Evolutionary conservation across 1,284 basidiomycete genomes (phyloP).

Genomic region (Cyathus olla): DNA sequence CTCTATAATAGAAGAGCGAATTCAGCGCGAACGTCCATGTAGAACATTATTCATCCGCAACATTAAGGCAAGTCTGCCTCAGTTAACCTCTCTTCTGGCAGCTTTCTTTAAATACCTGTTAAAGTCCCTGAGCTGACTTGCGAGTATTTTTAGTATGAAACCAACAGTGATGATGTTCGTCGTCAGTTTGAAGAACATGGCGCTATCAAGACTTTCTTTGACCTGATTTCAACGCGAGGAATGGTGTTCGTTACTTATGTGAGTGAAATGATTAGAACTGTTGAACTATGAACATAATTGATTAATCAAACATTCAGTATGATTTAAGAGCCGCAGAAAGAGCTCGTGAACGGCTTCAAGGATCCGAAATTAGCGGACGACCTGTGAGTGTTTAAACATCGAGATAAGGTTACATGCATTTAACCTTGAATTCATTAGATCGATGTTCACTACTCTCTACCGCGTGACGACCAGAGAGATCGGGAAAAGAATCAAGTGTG

Average conservation of each 20-base stretch:
- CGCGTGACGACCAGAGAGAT: slow-evolving; percentile 89
- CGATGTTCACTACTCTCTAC: slow-evolving; percentile 97
- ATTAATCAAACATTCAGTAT: slow-evolving; percentile 63
- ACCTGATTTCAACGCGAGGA: slow-evolving; percentile 92
- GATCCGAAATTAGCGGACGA: slow-evolving; percentile 85
- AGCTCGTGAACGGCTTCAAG: slow-evolving; percentile 90
- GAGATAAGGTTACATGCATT: slow-evolving; percentile 7
- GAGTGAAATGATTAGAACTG: slow-evolving; percentile 52
- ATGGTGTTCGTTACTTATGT: slow-evolving; percentile 99
- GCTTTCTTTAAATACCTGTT: too few relatives aligned
- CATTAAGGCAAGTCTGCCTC: slow-evolving; percentile 83
- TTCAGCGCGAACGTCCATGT: slow-evolving; percentile 92
- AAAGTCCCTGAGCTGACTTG: background rate
- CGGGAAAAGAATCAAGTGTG: slow-evolving; percentile 90
- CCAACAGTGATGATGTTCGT: slow-evolving; percentile 86
- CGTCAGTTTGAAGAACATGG: slow-evolving; percentile 91
- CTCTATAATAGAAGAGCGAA: slow-evolving; percentile 89
- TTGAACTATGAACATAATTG: background rate
- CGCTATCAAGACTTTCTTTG: slow-evolving; percentile 97
- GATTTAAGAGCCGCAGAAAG: slow-evolving; percentile 93
- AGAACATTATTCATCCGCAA: slow-evolving; percentile 97
- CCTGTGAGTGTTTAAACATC: slow-evolving; percentile 67
- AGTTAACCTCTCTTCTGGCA: background rate
- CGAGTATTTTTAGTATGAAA: slow-evolving; percentile 81
- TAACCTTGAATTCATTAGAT: slow-evolving; percentile 67